Conservation (phyloP, 106 monocot genomes). For the Agapanthus africanus region DNA sequence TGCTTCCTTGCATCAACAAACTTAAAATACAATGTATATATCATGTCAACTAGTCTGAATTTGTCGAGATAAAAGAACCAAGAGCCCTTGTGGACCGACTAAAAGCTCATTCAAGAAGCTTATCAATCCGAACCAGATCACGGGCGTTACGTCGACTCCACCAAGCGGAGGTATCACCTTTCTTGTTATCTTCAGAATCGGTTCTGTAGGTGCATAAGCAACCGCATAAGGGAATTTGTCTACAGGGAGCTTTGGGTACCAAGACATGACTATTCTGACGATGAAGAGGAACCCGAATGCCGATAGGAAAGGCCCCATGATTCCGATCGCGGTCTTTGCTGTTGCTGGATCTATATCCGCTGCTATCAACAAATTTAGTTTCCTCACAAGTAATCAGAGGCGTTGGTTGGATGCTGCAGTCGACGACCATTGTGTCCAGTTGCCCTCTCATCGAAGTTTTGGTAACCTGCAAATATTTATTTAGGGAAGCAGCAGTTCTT, state of each 20-base stretch:
- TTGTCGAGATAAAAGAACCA: slow-evolving; percentile 75
- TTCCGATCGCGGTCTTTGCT: slow-evolving; percentile 28
- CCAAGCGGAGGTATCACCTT: slow-evolving; percentile 81
- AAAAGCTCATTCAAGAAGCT: slow-evolving; percentile 85
- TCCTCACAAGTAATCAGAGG: no score
- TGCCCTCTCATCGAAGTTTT: no score
- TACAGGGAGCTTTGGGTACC: slow-evolving; percentile 87
- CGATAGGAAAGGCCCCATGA: slow-evolving; percentile 58
- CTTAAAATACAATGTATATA: no score
- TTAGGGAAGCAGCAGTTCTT: no score
- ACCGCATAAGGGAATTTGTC: slow-evolving; percentile 69
- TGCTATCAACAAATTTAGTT: no score
- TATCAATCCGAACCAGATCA: slow-evolving; percentile 81
- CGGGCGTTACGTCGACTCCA: slow-evolving; percentile 83
- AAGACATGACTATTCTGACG: slow-evolving; percentile 76
- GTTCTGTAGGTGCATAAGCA: slow-evolving; percentile 81
- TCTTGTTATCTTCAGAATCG: slow-evolving; percentile 50
- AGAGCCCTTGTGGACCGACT: slow-evolving; percentile 71
- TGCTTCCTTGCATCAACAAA: no score
- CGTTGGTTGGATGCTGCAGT: no score
- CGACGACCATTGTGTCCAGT: no score
- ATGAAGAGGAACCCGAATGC: slow-evolving; percentile 75
- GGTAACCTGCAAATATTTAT: no score
- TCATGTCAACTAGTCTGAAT: no score
- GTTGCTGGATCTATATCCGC: slow-evolving; percentile 60